Percentiles rank a stretch among this genome's conserved stretches.
phyloP scores from a whole-genome alignment of 2,329 filamentous ascomycete genomes.

The Talaromyces amestolkiae region DNA sequence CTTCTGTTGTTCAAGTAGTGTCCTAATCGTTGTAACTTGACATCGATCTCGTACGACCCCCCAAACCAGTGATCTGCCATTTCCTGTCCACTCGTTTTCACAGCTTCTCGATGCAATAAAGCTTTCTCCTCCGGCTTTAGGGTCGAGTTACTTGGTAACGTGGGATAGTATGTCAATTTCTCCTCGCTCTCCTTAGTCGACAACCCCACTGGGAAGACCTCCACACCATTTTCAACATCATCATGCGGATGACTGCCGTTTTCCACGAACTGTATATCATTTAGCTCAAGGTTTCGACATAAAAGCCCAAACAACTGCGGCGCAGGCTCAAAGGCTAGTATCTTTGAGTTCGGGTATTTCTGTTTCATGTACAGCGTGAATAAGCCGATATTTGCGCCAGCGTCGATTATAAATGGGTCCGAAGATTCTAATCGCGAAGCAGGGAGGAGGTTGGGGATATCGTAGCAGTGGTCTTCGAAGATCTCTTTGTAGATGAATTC shows the following conservation, averaged over 20 bases:
- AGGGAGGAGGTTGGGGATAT: background rate
- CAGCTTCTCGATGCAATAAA: background rate
- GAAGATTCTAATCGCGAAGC: background rate
- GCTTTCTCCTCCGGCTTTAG: constrained; percentile 1
- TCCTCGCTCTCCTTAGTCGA: background rate
- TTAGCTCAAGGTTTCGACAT: background rate
- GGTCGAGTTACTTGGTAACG: constrained; percentile 2
- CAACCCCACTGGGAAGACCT: background rate
- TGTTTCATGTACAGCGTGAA: constrained; percentile 11
- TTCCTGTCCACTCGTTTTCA: background rate
- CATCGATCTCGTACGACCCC: background rate
- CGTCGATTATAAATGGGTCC: background rate
- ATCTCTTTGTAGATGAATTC: constrained; percentile 11
- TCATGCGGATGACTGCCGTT: background rate
- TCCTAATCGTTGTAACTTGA: background rate
- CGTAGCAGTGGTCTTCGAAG: constrained; percentile 11
- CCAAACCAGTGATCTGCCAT: background rate
- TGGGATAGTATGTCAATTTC: constrained; percentile 3
- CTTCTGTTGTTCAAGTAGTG: background rate
- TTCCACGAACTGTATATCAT: background rate
- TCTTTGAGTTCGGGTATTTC: background rate
- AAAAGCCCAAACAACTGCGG: background rate
- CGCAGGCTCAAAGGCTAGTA: constrained; percentile 10
- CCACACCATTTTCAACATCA: background rate
- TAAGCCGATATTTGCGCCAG: constrained; percentile 6